Conservation (phyloP, 1,284 basidiomycete genomes). For the Trichosporon faecale region DNA sequence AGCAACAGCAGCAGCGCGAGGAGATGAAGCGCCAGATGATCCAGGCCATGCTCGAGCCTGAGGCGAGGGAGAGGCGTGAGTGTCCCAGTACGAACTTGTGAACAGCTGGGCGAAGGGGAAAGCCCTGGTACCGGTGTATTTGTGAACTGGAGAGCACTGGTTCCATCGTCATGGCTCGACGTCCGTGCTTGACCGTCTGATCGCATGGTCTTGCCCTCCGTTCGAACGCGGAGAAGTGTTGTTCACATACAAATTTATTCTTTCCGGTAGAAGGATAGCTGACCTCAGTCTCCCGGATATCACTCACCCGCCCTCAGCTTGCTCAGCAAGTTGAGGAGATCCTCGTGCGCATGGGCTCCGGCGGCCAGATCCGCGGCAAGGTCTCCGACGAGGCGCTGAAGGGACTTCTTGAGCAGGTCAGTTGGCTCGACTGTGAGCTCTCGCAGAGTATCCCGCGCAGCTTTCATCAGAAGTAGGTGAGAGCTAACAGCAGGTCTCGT, state of each 20-base stretch:
- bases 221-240: not conserved
- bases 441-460: no score
- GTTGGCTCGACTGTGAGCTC: conserved; percentile 10
- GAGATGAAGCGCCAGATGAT: conserved; percentile 73
- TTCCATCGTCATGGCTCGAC: not conserved
- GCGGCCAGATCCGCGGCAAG: conserved; percentile 80
- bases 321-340: conserved; percentile 82
- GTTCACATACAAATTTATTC: not conserved
- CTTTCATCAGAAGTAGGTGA: no score
- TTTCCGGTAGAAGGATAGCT: not conserved
- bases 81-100: conserved; percentile 26
- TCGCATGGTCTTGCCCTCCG: not conserved
- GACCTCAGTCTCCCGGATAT: conserved; percentile 75
- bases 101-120: not conserved
- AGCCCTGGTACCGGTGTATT: not conserved
- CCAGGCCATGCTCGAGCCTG: conserved; percentile 79
- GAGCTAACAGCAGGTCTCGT: conserved; percentile 36
- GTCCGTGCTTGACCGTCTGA: not conserved
- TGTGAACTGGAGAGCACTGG: not conserved
- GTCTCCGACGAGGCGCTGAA: conserved; percentile 88
- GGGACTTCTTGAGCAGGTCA: conserved; percentile 84
- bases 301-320: conserved; percentile 84
- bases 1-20: conserved; percentile 50
- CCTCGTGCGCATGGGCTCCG: conserved; percentile 84
- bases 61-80: conserved; percentile 87